These are phyloP conservation scores for Debaryomyces psychrophilus DNA, from an alignment of 1,139 yeast species.

Conservation along the genomic window DNA sequence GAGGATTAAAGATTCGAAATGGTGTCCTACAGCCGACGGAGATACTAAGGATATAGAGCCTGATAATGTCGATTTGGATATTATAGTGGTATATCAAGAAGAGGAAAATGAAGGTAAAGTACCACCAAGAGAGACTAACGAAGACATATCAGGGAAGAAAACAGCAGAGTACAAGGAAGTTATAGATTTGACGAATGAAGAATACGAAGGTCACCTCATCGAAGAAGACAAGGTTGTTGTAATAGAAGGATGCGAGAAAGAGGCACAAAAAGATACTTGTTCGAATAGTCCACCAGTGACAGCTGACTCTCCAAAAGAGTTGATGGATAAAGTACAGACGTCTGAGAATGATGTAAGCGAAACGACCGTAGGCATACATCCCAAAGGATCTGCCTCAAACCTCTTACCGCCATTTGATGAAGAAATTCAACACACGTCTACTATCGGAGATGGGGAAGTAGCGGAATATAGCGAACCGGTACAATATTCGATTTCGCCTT, in stretches of 20 bases:
- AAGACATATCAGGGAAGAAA: conserved; percentile 12
- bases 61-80: conserved; percentile 38
- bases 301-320: neutral
- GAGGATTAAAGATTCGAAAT: conserved; percentile 57
- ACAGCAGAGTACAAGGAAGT: conserved; percentile 22
- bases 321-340: neutral
- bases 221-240: conserved; percentile 24
- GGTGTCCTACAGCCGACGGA: conserved; percentile 43
- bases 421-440: conserved; percentile 14
- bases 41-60: conserved; percentile 15
- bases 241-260: conserved; percentile 28
- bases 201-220: conserved; percentile 16
- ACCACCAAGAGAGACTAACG: conserved; percentile 4
- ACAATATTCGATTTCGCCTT: conserved; percentile 26
- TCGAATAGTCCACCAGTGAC: neutral
- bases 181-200: conserved; percentile 29
- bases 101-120: neutral
- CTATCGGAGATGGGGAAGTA: conserved; percentile 15
- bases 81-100: conserved; percentile 23
- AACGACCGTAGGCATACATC: neutral
- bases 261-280: neutral
- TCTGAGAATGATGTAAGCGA: neutral
- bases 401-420: conserved; percentile 17
- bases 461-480: conserved; percentile 17
- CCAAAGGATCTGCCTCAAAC: conserved; percentile 17